Base-by-base conservation (phyloP, 2,329 filamentous ascomycete species). In the Akanthomyces dipterigenus region DNA sequence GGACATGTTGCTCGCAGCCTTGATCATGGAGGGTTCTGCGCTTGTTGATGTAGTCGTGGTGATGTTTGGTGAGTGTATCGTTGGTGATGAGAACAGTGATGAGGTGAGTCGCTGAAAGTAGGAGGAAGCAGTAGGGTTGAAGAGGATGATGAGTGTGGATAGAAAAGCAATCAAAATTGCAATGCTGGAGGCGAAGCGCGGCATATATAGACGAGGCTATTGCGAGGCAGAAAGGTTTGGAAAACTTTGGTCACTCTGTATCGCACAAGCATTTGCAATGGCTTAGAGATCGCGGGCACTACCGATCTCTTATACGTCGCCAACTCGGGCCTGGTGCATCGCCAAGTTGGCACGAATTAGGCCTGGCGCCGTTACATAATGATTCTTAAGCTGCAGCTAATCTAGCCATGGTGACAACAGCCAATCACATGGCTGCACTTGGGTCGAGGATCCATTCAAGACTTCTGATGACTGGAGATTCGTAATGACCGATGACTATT, bases 1-100 rank as follows among this genome's bases (percentile, higher is more conserved):
- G 60, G 85, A 80, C 84, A 88, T 88, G 68, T 76, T 76, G 67
- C 71, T 76, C 64, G 66, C 67, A 9, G 70, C 57, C 65, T 76
- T 80, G 68, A 73, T 66, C 71, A 73, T 75, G 40, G 65, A 65
- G 9, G 60, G 48, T 36, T 46, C 28, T 26, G 53, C 42, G 22
- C 26, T 42, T 40, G 48, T 20, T 22, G 61, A 48, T 34, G 59
- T 60, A 26, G 62, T 45, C 20, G 49, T 64, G 57, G 57, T 61
- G 40, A 43, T 60, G 28, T 36, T 54, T 1, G 46, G 36, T 54
- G 60, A 16, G 61, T 60, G 55, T 61, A 50, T 46, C 59, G 43
- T 54, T 38, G 43, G 61, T 36, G 42, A 31, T 18, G 61, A 38
- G 61, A 50, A 59, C 62, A 45, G 60, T 64, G 42, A 63, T 56